These are phyloP conservation scores for Exophiala sideris DNA, from an alignment of 2,329 filamentous ascomycete species.

Conservation along the genomic window DNA sequence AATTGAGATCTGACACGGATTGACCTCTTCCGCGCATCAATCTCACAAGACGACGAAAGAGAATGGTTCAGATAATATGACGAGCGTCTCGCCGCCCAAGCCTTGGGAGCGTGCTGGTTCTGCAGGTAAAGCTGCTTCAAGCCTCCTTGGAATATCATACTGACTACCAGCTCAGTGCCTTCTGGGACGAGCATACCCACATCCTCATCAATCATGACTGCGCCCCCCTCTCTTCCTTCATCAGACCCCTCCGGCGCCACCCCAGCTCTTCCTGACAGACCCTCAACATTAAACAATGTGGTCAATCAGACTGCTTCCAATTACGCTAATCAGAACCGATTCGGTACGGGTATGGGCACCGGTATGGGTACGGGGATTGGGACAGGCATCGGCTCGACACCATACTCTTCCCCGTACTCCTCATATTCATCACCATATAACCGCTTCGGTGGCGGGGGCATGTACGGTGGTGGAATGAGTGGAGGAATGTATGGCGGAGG, in stretches of 20 bases:
- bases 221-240: constrained; percentile 36
- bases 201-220: constrained; percentile 37
- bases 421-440: constrained; percentile 56
- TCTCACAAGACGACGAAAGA: neutral
- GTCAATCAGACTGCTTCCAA: constrained; percentile 86
- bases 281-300: constrained; percentile 70
- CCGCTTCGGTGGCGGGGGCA: constrained; percentile 46
- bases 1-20: too few relatives aligned
- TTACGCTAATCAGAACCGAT: constrained; percentile 63
- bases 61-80: constrained; percentile 42
- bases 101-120: constrained; percentile 84
- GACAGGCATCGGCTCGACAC: constrained; percentile 45
- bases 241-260: constrained; percentile 41
- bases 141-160: neutral
- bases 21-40: too few relatives aligned
- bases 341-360: constrained; percentile 56
- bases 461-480: constrained; percentile 29
- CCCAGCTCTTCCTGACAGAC: constrained; percentile 76
- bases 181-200: constrained; percentile 19
- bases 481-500: constrained; percentile 38
- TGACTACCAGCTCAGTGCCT: constrained; percentile 18
- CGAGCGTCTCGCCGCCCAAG: constrained; percentile 79
- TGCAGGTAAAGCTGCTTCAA: constrained; percentile 43
- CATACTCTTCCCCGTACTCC: constrained; percentile 40
- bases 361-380: constrained; percentile 43